These are phyloP conservation scores for Clathrus columnatus DNA, from an alignment of 768 basidiomycete species.

Conservation along the genomic window DNA sequence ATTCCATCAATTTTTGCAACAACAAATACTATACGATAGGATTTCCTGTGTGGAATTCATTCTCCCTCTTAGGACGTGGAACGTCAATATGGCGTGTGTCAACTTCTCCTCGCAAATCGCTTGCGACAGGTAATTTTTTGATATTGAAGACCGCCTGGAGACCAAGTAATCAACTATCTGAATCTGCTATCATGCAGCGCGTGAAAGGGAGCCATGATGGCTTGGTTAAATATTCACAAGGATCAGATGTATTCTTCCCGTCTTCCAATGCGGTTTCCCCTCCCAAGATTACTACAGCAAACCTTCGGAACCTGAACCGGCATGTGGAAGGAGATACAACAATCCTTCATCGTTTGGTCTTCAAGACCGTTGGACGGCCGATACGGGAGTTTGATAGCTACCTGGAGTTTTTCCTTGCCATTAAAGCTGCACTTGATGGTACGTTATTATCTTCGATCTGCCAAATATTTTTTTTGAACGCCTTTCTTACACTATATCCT, in stretches of 20 bases:
- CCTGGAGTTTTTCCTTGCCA: conserved; percentile 1
- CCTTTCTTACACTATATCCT: background rate
- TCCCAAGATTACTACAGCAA: background rate
- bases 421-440: conserved; percentile 4
- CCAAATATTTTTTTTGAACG: background rate
- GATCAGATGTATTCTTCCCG: no score
- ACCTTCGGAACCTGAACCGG: background rate
- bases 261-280: background rate
- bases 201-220: background rate
- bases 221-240: no score
- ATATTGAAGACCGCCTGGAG: conserved; percentile 13
- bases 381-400: conserved; percentile 10
- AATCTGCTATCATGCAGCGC: background rate
- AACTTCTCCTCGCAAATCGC: background rate
- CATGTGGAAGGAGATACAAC: background rate
- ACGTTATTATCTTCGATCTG: conserved; percentile 1
- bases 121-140: no score
- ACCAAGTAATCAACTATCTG: background rate
- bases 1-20: no score
- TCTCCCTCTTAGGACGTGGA: conserved; percentile 15
- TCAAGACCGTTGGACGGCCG: conserved; percentile 5
- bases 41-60: background rate
- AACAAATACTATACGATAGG: background rate
- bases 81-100: conserved; percentile 13
- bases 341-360: conserved; percentile 11